Base-by-base conservation (phyloP, 768 basidiomycete species). In the Pleurotus tuoliensis region DNA sequence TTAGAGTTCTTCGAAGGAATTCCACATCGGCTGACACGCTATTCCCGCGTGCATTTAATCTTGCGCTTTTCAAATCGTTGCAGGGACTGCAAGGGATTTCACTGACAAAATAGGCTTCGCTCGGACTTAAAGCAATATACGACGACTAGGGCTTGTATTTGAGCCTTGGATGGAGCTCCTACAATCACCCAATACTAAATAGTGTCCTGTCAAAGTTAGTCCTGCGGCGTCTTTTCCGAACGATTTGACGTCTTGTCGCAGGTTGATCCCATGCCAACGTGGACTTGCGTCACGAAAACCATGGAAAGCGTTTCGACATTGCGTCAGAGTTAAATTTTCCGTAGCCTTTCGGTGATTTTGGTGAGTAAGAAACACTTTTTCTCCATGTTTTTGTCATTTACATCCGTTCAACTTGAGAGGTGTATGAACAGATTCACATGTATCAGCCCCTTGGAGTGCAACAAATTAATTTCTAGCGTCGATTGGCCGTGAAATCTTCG, bases 181-280 rank as follows among this genome's bases (percentile, higher is more conserved):
- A 34, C 30, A 34, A 34, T 34, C 30, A 34, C 30, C 30, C n/a
- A n/a, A n/a, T n/a, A n/a, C n/a, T n/a, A 34, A 34, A 34, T 34
- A 34, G 25, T 15, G 30, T 0, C 48, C 27, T 41, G 51, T 53
- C 51, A 53, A 39, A 20, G 51, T 53, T 39, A 53, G 51, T 43
- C 39, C 22, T 53, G 51, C 51, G 51, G 51, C 51, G 51, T 39
- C 22, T 53, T 53, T 53, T 34, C 22, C n/a, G 25, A 50, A 50
- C 30, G 27, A 25, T 27, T 30, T 53, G 51, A 53, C 51, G 43
- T 40, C 34, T 41, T 30, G 51, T 40, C 41, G 15, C 39, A 40
- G 39, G 51, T 50, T 50, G 20, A 18, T 30, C 39, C 39, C 38
- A 40, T 40, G 37, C 51, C 51, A 39, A 53, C 39, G 25, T 15